These are phyloP conservation scores for Proliferodiscus dingleyae DNA, from an alignment of 2,329 filamentous ascomycete species.

Conservation along the genomic window DNA sequence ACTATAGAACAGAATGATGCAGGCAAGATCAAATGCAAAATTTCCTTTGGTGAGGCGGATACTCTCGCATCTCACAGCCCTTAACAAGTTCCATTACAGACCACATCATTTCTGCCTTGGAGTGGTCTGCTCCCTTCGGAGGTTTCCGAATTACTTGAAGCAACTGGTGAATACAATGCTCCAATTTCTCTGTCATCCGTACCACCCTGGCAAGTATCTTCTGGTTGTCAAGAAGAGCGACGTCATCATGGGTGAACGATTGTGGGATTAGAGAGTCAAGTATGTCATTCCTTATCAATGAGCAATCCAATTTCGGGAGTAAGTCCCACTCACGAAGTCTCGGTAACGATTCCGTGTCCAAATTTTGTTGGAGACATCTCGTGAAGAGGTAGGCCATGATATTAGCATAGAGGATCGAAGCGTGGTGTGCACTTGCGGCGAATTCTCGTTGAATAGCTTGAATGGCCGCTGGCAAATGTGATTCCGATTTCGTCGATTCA, in stretches of 20 bases:
- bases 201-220: background rate
- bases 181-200: background rate
- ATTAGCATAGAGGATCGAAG: conserved; percentile 25
- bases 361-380: background rate
- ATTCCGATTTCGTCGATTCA: background rate
- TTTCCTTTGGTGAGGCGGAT: too few relatives aligned
- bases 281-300: background rate
- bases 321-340: too few relatives aligned
- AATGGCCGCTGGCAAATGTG: conserved; percentile 18
- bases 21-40: background rate
- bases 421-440: conserved; percentile 12
- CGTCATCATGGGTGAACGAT: too few relatives aligned
- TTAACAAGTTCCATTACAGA: background rate
- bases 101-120: background rate
- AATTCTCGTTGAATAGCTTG: conserved; percentile 24
- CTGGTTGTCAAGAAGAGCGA: background rate
- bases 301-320: too few relatives aligned
- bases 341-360: background rate
- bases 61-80: background rate
- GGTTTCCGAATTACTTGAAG: background rate
- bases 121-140: background rate
- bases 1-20: too few relatives aligned
- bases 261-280: background rate
- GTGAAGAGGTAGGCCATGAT: conserved; percentile 24
- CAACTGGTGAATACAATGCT: background rate